phyloP scores from a whole-genome alignment of 2,329 filamentous ascomycete species.

The Lasiodiplodia citricola region DNA sequence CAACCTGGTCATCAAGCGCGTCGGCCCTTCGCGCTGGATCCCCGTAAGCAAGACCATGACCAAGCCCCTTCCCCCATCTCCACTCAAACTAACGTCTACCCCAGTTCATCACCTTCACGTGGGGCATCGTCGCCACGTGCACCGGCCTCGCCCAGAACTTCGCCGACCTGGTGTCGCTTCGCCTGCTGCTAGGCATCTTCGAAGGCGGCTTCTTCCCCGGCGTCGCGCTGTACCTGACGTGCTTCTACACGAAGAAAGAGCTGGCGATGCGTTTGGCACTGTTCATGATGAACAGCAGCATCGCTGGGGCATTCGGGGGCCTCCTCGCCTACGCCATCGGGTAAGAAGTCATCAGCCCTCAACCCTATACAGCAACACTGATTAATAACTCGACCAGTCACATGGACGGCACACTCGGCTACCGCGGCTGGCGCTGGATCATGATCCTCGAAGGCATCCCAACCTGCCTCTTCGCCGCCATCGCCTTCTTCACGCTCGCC shows the following conservation, averaged over 20 bases:
- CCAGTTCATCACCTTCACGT: slow-evolving; percentile 61
- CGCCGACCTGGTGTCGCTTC: slow-evolving; percentile 68
- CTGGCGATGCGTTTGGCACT: slow-evolving; percentile 75
- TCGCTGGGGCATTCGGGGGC: slow-evolving; percentile 74
- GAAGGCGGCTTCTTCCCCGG: slow-evolving; percentile 76
- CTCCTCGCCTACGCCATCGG: slow-evolving; percentile 68
- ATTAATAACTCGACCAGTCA: slow-evolving; percentile 59
- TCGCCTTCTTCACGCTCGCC: slow-evolving; percentile 64
- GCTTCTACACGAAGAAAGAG: slow-evolving; percentile 78
- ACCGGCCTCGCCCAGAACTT: slow-evolving; percentile 72
- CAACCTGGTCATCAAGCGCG: slow-evolving; percentile 53
- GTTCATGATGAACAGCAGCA: slow-evolving; percentile 72
- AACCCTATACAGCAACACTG: no score
- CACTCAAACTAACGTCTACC: not conserved
- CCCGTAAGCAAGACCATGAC: slow-evolving; percentile 37
- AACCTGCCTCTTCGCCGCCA: slow-evolving; percentile 59
- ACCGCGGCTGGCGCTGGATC: slow-evolving; percentile 74
- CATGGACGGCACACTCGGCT: slow-evolving; percentile 70
- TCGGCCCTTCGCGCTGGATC: slow-evolving; percentile 55
- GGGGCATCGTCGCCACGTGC: slow-evolving; percentile 71
- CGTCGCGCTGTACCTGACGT: slow-evolving; percentile 70
- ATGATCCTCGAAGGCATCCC: slow-evolving; percentile 67
- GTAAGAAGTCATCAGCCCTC: not conserved
- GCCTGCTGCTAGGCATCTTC: slow-evolving; percentile 70
- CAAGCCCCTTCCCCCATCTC: not conserved